These are phyloP conservation scores for Stereum hirsutum DNA, from an alignment of 1,284 basidiomycete genomes.

Conservation along the genomic window DNA sequence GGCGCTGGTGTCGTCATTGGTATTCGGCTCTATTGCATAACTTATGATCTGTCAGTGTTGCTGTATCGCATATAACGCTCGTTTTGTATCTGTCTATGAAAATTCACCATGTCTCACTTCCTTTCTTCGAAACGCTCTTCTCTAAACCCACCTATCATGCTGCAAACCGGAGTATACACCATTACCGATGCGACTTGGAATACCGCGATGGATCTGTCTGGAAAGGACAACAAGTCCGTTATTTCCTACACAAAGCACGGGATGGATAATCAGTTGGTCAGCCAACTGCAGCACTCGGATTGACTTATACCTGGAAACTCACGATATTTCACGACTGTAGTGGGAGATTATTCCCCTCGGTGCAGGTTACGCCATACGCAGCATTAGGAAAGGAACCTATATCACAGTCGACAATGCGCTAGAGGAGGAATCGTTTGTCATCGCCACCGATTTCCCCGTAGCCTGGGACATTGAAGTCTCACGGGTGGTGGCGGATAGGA, in stretches of 20 bases:
- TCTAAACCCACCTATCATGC: too few species aligned
- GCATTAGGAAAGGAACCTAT: conserved; percentile 5
- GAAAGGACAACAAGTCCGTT: conserved; percentile 9
- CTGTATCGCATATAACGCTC: too few species aligned
- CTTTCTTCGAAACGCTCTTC: too few species aligned
- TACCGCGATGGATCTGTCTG: conserved; percentile 11
- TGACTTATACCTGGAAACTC: background rate
- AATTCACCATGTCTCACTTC: too few species aligned
- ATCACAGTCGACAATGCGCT: conserved; percentile 8
- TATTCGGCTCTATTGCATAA: too few species aligned
- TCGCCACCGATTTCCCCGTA: conserved; percentile 9
- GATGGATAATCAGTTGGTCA: conserved; percentile 13
- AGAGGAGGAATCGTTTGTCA: conserved; percentile 2
- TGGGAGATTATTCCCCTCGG: conserved; percentile 12
- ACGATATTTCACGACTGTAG: background rate
- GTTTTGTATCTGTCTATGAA: too few species aligned
- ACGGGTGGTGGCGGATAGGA: too few species aligned
- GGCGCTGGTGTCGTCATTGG: too few species aligned
- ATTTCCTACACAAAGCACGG: conserved; percentile 12
- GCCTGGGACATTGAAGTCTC: conserved; percentile 13
- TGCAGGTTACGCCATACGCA: conserved; percentile 12
- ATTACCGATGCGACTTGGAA: conserved; percentile 11
- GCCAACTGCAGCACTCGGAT: background rate
- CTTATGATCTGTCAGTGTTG: too few species aligned
- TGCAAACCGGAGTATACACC: conserved; percentile 10